phyloP scores from a whole-genome alignment of 2,329 filamentous ascomycete species.

The Microcyclosporella mali region DNA sequence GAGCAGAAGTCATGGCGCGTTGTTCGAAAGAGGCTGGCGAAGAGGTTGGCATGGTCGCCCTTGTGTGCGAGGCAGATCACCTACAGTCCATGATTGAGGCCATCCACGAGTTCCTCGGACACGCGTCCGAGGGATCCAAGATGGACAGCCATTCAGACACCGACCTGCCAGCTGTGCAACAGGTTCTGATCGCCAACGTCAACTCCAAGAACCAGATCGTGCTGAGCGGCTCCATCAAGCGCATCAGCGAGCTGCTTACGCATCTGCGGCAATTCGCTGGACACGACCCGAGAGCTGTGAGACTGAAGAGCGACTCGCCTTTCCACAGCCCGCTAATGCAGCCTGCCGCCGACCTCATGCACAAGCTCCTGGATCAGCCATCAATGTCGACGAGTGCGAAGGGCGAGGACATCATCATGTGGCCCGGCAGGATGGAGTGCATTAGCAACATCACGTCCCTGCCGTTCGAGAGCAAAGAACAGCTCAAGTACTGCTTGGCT shows the following conservation, averaged over 20 bases:
- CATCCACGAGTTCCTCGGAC: constrained; percentile 72
- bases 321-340: constrained; percentile 92
- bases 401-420: constrained; percentile 62
- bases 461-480: constrained; percentile 66
- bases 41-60: constrained; percentile 88
- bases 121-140: constrained; percentile 57
- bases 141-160: constrained; percentile 55
- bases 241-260: constrained; percentile 72
- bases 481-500: constrained; percentile 73
- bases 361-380: constrained; percentile 52
- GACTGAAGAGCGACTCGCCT: constrained; percentile 78
- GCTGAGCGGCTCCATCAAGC: constrained; percentile 75
- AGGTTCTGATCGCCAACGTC: constrained; percentile 87
- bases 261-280: constrained; percentile 85
- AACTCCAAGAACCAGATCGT: constrained; percentile 97
- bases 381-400: constrained; percentile 46
- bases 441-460: constrained; percentile 80
- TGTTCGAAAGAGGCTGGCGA: constrained; percentile 63
- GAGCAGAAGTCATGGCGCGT: constrained; percentile 76
- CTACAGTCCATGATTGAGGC: constrained; percentile 63
- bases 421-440: constrained; percentile 68
- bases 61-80: constrained; percentile 79
- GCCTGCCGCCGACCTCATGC: constrained; percentile 72
- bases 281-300: constrained; percentile 82
- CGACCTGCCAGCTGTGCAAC: constrained; percentile 68